These are phyloP conservation scores for Senna tora DNA, from an alignment of 306 rosid species.

Conservation along the genomic window DNA sequence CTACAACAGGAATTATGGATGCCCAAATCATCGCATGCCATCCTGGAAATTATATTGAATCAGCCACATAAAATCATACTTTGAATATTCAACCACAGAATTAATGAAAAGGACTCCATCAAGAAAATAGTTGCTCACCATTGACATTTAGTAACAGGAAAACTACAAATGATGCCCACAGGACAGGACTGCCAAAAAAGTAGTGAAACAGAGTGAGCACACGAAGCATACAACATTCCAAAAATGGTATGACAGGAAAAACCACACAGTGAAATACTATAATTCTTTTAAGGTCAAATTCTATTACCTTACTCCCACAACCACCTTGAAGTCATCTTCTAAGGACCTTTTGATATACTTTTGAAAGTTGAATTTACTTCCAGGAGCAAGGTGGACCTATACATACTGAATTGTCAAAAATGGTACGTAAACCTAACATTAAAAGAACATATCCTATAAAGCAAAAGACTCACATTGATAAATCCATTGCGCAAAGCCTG, in stretches of 20 bases:
- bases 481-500: slow-evolving; percentile 89
- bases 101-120: neutral
- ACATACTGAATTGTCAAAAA: slow-evolving; percentile 43
- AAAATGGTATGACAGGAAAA: slow-evolving; percentile 10
- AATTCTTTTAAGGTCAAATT: slow-evolving; percentile 17
- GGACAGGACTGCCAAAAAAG: slow-evolving; percentile 72
- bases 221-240: slow-evolving; percentile 2
- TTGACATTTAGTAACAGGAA: slow-evolving; percentile 74
- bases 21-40: slow-evolving; percentile 89
- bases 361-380: slow-evolving; percentile 93
- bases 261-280: neutral
- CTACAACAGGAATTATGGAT: slow-evolving; percentile 71
- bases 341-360: slow-evolving; percentile 91
- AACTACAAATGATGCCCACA: slow-evolving; percentile 86
- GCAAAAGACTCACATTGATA: slow-evolving; percentile 67
- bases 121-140: slow-evolving; percentile 53
- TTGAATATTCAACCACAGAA: slow-evolving; percentile 20
- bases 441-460: slow-evolving; percentile 15
- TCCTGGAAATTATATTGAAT: slow-evolving; percentile 55
- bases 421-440: slow-evolving; percentile 11
- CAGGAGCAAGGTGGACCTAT: slow-evolving; percentile 86
- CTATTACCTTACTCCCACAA: slow-evolving; percentile 91
- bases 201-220: slow-evolving; percentile 7
- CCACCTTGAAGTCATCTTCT: slow-evolving; percentile 93
- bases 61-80: slow-evolving; percentile 1